These are phyloP conservation scores for Cyanodermella asteris DNA, from an alignment of 2,329 filamentous ascomycete genomes.

Conservation along the genomic window DNA sequence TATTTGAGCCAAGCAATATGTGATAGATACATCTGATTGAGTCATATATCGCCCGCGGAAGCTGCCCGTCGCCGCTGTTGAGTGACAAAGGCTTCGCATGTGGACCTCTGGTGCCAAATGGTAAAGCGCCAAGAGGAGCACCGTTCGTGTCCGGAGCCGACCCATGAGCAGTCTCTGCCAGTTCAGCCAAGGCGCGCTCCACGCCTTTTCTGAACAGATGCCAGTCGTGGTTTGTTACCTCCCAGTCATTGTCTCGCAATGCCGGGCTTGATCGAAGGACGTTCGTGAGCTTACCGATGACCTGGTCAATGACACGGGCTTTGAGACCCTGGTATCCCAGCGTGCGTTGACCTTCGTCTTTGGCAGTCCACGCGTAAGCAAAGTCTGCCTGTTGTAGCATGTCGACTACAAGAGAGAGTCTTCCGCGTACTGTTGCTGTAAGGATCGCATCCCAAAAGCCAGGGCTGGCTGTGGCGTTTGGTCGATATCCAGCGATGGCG, in stretches of 20 bases:
- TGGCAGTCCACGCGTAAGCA: constrained; percentile 44
- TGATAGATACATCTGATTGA: constrained; percentile 62
- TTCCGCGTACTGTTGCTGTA: constrained; percentile 51
- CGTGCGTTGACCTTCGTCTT: constrained; percentile 39
- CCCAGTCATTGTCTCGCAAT: constrained; percentile 47
- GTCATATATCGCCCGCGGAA: constrained; percentile 81
- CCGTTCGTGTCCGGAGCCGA: constrained; percentile 21
- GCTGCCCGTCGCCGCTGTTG: constrained; percentile 60
- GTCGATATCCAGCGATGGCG: constrained; percentile 39
- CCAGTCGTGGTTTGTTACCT: constrained; percentile 66
- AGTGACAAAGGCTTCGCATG: constrained; percentile 33
- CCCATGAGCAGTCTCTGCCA: constrained; percentile 52
- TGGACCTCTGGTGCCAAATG: constrained; percentile 24
- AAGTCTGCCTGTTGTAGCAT: constrained; percentile 58
- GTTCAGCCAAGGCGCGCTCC: constrained; percentile 42
- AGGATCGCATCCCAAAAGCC: constrained; percentile 77
- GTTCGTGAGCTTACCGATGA: constrained; percentile 43
- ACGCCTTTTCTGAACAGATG: constrained; percentile 59
- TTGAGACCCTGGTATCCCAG: constrained; percentile 52
- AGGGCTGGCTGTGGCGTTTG: constrained; percentile 53
- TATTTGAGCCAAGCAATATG: constrained; percentile 52
- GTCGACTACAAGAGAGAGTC: constrained; percentile 41
- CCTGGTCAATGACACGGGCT: constrained; percentile 56
- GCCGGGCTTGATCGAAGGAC: constrained; percentile 56
- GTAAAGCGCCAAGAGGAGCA: constrained; percentile 23